Base-by-base conservation (phyloP, 306 rosid species). In the Echinosophora koreensis region DNA sequence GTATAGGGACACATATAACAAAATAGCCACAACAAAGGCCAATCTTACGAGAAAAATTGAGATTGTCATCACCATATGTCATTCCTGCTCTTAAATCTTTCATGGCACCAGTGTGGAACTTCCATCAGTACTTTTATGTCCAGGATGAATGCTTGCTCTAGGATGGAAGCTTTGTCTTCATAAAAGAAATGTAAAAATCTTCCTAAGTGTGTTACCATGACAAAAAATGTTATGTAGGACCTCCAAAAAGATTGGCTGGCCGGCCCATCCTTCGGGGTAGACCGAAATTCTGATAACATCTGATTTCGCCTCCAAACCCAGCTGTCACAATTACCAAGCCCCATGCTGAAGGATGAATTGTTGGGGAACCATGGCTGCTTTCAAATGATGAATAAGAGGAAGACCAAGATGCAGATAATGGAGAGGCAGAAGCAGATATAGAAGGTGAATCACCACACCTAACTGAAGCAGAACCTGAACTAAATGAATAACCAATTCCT, bases 271-370 rank as follows among this genome's bases (percentile, higher is more conserved):
- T 86, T 57, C 85, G 84, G 0, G 97, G 98, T 14, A 89, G 15
- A 28, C 98, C 98, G 22, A 93, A 91, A 81, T 93, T 93, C 69
- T 93, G 98, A 59, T 88, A 90, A n/a, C 89, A 94, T 66, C 85
- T 85, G 66, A 93, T 93, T 60, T 89, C 90, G 14, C 98, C 98
- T 52, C 87, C 94, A 3, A 84, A 63, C 13, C 97, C 90, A 0
- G 93, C 97, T 0, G 95, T 89, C 27, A 93, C 97, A 59, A 93
- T 91, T 32, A 93, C 98, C 83, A 90, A 79, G 5, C 98, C 98
- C 98, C 97, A 93, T n/a, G 92, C 93, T 1, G 90, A 74, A 49
- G 92, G 86, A 73, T 81, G 80, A 2, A 78, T 67, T n/a, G 86
- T 30, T 17, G 87, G 65, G 72, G 66, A 84, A 14, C 73, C 85